Percentiles rank a stretch among this genome's conserved stretches.
Evolutionary conservation across 1,284 basidiomycete genomes (phyloP).

Genomic region (Vanrija humicola): DNA sequence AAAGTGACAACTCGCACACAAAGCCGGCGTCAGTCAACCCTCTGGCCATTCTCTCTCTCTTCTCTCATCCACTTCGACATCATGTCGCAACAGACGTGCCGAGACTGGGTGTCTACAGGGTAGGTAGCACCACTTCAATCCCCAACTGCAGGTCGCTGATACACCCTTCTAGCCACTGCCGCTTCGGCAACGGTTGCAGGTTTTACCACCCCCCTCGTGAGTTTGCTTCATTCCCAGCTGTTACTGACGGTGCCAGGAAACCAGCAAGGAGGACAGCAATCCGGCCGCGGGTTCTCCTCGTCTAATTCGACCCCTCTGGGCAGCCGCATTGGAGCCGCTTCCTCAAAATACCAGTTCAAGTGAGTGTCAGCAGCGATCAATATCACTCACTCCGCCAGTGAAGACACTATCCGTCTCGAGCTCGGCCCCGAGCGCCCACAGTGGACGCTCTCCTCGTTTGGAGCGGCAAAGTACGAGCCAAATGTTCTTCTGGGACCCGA

Average conservation of each 20-base stretch:
- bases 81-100: constrained; percentile 10
- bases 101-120: constrained; percentile 12
- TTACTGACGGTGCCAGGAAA: not conserved
- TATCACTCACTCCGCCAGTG: constrained; percentile 18
- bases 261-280: constrained; percentile 1
- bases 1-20: no score
- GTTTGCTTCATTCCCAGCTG: not conserved
- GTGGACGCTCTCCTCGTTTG: constrained; percentile 81
- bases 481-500: constrained; percentile 67
- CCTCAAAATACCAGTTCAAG: constrained; percentile 37
- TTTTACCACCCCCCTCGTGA: constrained; percentile 36
- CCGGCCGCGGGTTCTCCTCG: constrained; percentile 5
- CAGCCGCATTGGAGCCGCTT: not conserved
- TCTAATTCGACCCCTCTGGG: constrained; percentile 24
- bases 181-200: constrained; percentile 34
- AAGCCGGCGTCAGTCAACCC: no score
- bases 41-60: no score
- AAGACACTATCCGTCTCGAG: constrained; percentile 34
- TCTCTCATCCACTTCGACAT: not conserved
- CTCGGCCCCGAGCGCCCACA: constrained; percentile 53
- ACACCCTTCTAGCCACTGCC: constrained; percentile 24
- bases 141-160: not conserved
- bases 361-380: constrained; percentile 10
- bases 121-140: not conserved
- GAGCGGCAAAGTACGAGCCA: constrained; percentile 65